These are phyloP conservation scores for Cornus suecica DNA, from an alignment of 148 eudicot genomes.

Conservation along the genomic window DNA sequence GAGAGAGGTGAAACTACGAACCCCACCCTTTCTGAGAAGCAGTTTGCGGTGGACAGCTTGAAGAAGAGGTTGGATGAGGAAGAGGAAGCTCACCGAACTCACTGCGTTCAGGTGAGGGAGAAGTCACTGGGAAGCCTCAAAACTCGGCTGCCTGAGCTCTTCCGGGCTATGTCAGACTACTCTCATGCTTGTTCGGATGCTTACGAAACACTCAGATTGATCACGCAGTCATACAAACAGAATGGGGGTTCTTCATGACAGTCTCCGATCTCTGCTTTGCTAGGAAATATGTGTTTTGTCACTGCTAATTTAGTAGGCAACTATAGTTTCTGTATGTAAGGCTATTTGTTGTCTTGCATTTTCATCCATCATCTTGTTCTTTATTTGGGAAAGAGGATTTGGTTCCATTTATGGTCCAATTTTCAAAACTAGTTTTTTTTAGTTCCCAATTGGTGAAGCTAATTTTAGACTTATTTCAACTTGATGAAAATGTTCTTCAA, in stretches of 20 bases:
- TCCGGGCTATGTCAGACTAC: constrained; percentile 73
- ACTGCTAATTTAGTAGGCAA: not conserved
- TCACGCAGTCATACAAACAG: constrained; percentile 42
- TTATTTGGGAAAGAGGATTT: not conserved
- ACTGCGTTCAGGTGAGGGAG: constrained; percentile 82
- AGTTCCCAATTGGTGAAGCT: no score
- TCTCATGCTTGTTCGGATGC: constrained; percentile 55
- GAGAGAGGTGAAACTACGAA: constrained; percentile 37
- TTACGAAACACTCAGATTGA: constrained; percentile 47
- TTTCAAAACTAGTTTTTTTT: no score
- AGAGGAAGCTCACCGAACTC: constrained; percentile 60
- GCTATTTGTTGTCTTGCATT: not conserved
- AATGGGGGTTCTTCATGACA: constrained; percentile 30
- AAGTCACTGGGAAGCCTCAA: constrained; percentile 77
- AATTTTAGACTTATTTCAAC: no score
- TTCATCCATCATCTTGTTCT: not conserved
- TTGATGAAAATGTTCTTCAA: no score
- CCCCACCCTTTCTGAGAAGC: constrained; percentile 49
- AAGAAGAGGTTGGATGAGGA: constrained; percentile 81
- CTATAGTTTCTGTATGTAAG: not conserved
- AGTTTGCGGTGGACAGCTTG: constrained; percentile 62
- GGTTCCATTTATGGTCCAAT: no score
- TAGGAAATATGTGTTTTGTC: not conserved
- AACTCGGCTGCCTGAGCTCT: constrained; percentile 74
- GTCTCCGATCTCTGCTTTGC: not conserved